Evolutionary conservation across 2,329 filamentous ascomycete species (phyloP), one percentile per base, ranked within the genome.

Genomic region (Dactylellina cionopaga): DNA sequence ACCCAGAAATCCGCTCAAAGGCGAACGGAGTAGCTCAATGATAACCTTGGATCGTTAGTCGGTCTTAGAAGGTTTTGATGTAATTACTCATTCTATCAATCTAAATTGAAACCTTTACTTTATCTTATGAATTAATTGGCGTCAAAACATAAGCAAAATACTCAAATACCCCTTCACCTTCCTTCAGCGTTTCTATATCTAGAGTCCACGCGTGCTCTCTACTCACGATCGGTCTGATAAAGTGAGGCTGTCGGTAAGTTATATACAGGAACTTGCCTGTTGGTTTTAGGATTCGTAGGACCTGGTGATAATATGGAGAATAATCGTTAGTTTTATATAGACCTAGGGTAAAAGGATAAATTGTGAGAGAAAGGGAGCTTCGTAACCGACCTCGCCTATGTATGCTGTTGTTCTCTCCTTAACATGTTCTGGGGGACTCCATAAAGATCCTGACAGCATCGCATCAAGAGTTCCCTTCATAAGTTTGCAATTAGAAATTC

Each of bases 1-100:
- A 88, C 76, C 84, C 85, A 5, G 31, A 54, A 29, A 37, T 54
- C 5, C 22, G 49, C n/a, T 37, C 35, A 22, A 37, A 37, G 5
- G 31, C 49, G 3, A 33, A 22, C 13, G 49, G 49, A 19, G 49
- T 54, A n/a, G 49, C 49, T 17, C 35, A 54, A 15, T 35, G 31
- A 35, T n/a, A n/a, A n/a, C n/a, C n/a, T n/a, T n/a, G n/a, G n/a
- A n/a, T n/a, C n/a, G n/a, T n/a, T n/a, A n/a, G n/a, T n/a, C n/a
- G n/a, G n/a, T n/a, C n/a, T n/a, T n/a, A n/a, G n/a, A n/a, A n/a
- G n/a, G n/a, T n/a, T n/a, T n/a, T n/a, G n/a, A n/a, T n/a, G n/a
- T n/a, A n/a, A n/a, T n/a, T n/a, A n/a, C n/a, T n/a, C n/a, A n/a
- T n/a, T n/a, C n/a, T n/a, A n/a, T n/a, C n/a, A n/a, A n/a, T n/a